Conservation (phyloP, 768 basidiomycete genomes). For the Baorangia bicolor region DNA sequence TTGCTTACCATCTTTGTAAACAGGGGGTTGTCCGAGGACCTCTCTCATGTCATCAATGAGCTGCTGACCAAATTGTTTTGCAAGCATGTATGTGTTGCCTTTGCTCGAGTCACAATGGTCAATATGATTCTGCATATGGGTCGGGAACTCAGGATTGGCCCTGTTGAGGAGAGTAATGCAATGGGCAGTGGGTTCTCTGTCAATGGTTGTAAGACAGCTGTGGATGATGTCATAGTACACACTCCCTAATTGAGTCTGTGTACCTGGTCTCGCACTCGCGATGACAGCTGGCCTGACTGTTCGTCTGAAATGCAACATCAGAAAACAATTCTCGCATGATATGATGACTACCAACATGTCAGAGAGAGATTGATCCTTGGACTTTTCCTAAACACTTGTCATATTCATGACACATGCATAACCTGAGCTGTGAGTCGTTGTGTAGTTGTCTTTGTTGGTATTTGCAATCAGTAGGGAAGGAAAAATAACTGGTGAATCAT, state of each 20-base stretch:
- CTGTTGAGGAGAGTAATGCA: conserved; percentile 98
- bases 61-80: conserved; percentile 95
- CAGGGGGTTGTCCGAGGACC: conserved; percentile 76
- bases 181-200: conserved; percentile 94
- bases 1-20: conserved; percentile 90
- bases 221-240: conserved; percentile 99
- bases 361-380: neutral
- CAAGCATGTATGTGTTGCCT: conserved; percentile 92
- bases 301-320: conserved; percentile 8
- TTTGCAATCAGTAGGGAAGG: neutral
- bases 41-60: conserved; percentile 92
- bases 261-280: too few relatives aligned
- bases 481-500: neutral
- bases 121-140: conserved; percentile 96
- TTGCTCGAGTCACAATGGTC: conserved; percentile 74
- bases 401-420: neutral
- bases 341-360: conserved; percentile 8
- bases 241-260: neutral
- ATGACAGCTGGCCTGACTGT: neutral
- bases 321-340: neutral
- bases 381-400: neutral
- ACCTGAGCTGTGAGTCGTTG: neutral
- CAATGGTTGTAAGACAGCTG: conserved; percentile 91
- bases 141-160: conserved; percentile 86
- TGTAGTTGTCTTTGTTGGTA: neutral